These are phyloP conservation scores for Mallotus japonicus DNA, from an alignment of 441 rosid species.

Conservation along the genomic window DNA sequence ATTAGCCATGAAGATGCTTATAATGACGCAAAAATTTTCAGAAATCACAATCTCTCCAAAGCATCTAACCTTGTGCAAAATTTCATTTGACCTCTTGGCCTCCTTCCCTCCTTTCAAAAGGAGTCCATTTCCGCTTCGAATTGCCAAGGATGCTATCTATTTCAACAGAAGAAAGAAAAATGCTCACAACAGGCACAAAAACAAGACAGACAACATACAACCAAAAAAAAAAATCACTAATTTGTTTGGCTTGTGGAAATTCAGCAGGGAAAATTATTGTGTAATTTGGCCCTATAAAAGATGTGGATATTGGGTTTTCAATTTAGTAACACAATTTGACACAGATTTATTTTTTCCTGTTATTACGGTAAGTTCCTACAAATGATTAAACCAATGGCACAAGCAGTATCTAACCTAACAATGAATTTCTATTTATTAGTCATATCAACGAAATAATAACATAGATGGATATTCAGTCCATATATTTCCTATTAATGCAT, in stretches of 20 bases:
- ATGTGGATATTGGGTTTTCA: background rate
- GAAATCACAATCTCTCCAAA: background rate
- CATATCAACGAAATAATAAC: background rate
- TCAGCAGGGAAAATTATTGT: background rate
- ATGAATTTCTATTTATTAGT: background rate
- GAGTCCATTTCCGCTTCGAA: constrained; percentile 94
- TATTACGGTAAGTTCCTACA: too few relatives aligned
- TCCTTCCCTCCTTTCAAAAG: constrained; percentile 97
- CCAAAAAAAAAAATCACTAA: background rate
- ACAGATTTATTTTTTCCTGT: too few relatives aligned
- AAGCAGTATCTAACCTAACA: background rate
- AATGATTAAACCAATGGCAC: too few relatives aligned
- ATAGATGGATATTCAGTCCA: background rate
- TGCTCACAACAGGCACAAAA: background rate
- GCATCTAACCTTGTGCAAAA: constrained; percentile 76
- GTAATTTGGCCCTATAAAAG: background rate
- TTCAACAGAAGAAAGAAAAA: constrained; percentile 26
- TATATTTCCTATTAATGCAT: background rate
- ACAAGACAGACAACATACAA: background rate
- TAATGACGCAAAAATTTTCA: constrained; percentile 4
- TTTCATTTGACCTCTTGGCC: constrained; percentile 87
- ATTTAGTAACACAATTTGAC: background rate
- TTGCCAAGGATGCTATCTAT: constrained; percentile 93
- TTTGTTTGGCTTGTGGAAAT: background rate
- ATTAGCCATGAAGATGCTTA: constrained; percentile 3